Evolutionary conservation across 1,139 yeast species (phyloP), one percentile per base, ranked within the genome.

Genomic region (Yamadazyma membranifaciens): DNA sequence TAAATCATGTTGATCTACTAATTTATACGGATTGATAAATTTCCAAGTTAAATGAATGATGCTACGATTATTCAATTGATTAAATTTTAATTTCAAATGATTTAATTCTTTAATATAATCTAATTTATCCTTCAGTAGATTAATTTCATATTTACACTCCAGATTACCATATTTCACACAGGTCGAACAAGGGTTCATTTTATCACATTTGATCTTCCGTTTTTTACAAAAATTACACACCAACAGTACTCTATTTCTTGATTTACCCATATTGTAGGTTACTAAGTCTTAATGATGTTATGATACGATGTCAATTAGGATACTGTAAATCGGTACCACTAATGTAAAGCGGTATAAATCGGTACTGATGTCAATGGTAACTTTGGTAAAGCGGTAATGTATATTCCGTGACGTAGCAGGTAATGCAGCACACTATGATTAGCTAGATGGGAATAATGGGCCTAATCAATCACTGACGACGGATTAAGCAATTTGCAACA

Each of bases 191-290:
- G 52, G 52, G 2, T 36, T 31, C 1, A 41, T 43, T 22, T 45
- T 44, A 30, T 49, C 45, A 43, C 53, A 49, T 34, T 41, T 49
- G 33, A 48, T 43, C 34, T 49, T 49, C 14, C 53, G 24, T 13
- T 37, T 31, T 25, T 49, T 36, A 40, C 53, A 49, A 17, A 48
- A 45, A 7, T 32, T 33, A 31, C 53, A 49, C 5, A 45, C 52
- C n/a, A 43, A 34, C 9, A 42, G 43, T 9, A 41, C 38, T 33
- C 51, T 46, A 12, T 38, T 32, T 24, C 49, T 31, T 17, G 37
- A 12, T 16, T 37, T 36, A 2, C 20, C 17, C 39, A 40, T 36
- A 12, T 11, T 14, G 3, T 10, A 28, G 14, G 24, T 20, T 5
- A 20, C 7, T 20, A 20, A 7, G 24, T 5, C 24, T 20, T 20